These are phyloP conservation scores for Citrus trifoliata DNA, from an alignment of 345 rosid species.

Conservation along the genomic window DNA sequence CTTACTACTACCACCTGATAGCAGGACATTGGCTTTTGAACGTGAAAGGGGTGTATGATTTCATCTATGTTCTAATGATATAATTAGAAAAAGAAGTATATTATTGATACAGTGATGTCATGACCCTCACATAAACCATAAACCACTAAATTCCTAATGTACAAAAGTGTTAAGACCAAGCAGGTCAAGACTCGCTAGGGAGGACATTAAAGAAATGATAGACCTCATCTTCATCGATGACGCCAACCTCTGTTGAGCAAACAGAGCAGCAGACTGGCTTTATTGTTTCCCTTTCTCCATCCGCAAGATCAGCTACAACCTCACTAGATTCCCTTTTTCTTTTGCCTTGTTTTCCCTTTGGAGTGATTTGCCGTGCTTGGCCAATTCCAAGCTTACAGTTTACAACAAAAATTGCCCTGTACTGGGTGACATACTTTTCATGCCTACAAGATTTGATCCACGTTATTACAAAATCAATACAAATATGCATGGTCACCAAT, in stretches of 20 bases:
- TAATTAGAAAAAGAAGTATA: background rate
- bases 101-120: background rate
- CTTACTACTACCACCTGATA: too few species aligned
- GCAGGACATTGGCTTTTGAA: background rate
- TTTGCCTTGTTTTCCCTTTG: conserved; percentile 32
- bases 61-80: background rate
- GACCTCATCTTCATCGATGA: conserved; percentile 61
- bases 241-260: conserved; percentile 67
- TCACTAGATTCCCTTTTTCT: conserved; percentile 36
- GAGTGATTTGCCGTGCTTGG: conserved; percentile 18
- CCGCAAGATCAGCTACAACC: conserved; percentile 19
- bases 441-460: conserved; percentile 47
- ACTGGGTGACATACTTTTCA: conserved; percentile 64
- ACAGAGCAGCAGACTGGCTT: conserved; percentile 54
- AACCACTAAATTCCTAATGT: background rate
- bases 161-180: background rate
- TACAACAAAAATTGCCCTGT: conserved; percentile 70
- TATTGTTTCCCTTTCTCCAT: conserved; percentile 24
- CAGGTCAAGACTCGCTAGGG: conserved; percentile 63
- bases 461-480: background rate
- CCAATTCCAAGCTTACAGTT: conserved; percentile 51
- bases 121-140: background rate
- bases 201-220: conserved; percentile 78
- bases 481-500: background rate
- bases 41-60: background rate